These are phyloP conservation scores for Castanea sativa DNA, from an alignment of 306 rosid species.

Conservation along the genomic window DNA sequence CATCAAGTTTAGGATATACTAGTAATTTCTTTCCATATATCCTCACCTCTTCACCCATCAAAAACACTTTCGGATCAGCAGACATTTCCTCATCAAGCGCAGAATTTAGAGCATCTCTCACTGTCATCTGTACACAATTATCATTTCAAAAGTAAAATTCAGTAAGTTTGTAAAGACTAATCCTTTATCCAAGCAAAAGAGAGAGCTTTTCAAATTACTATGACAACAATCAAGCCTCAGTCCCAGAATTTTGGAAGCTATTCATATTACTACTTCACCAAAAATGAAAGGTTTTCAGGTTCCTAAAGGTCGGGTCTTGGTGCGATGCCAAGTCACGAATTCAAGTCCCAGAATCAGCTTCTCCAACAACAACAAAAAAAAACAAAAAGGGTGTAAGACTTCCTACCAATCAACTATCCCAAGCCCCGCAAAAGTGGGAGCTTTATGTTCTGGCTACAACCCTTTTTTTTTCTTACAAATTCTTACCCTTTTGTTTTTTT, in stretches of 20 bases:
- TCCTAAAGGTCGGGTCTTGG: neutral
- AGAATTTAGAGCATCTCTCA: slow-evolving; percentile 88
- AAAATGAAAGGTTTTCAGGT: neutral
- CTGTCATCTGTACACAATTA: slow-evolving; percentile 55
- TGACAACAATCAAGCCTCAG: too few relatives aligned
- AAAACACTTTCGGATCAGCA: slow-evolving; percentile 89
- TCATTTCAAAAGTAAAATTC: slow-evolving; percentile 9
- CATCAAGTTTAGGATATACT: neutral
- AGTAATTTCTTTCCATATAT: neutral
- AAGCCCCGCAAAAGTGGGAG: too few relatives aligned
- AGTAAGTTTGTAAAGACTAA: neutral
- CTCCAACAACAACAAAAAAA: too few relatives aligned
- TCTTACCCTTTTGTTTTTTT: neutral
- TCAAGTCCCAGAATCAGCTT: too few relatives aligned
- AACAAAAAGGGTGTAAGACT: too few relatives aligned
- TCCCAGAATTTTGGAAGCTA: too few relatives aligned
- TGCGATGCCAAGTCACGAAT: too few relatives aligned
- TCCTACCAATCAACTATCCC: too few relatives aligned
- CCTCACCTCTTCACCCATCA: slow-evolving; percentile 97
- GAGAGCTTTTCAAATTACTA: neutral
- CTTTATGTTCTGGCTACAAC: too few relatives aligned
- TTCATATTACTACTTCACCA: neutral
- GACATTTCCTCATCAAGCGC: slow-evolving; percentile 99
- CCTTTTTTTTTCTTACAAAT: too few relatives aligned
- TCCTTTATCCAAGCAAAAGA: neutral